Conservation (phyloP, 768 basidiomycete species). For the Coprinopsis sp. region DNA sequence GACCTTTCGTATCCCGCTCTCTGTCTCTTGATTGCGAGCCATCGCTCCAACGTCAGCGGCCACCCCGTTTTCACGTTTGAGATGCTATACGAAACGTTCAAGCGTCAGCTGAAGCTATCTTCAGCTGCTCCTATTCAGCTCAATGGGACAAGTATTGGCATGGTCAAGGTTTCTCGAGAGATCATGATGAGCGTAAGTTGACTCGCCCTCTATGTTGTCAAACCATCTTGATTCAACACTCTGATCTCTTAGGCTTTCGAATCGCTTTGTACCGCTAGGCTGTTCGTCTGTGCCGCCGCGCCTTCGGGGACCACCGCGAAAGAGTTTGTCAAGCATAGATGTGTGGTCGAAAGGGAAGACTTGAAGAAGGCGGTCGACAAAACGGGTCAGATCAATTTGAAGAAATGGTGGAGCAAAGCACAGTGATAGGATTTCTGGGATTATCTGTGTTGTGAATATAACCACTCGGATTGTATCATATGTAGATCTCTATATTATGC, state of each 20-base stretch:
- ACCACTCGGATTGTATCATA: too few relatives aligned
- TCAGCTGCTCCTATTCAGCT: constrained; percentile 70
- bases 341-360: constrained; percentile 55
- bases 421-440: constrained; percentile 25
- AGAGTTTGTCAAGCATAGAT: constrained; percentile 76
- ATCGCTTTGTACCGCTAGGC: constrained; percentile 46
- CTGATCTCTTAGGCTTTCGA: constrained; percentile 64
- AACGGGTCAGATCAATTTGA: constrained; percentile 64
- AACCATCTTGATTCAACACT: constrained; percentile 3
- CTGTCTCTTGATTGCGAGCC: constrained; percentile 81
- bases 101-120: constrained; percentile 68
- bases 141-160: constrained; percentile 70
- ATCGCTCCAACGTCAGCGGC: constrained; percentile 72
- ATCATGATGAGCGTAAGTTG: constrained; percentile 66
- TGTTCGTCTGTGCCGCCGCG: constrained; percentile 52
- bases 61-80: constrained; percentile 85
- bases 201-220: neutral
- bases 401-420: constrained; percentile 72
- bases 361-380: constrained; percentile 65
- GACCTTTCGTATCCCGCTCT: constrained; percentile 74
- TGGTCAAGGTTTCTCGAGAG: constrained; percentile 60
- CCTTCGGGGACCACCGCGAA: constrained; percentile 48
- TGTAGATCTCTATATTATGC: too few relatives aligned
- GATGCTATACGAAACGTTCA: constrained; percentile 79
- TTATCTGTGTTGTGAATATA: too few relatives aligned